Conservation (phyloP, 2,329 filamentous ascomycete genomes). For the Monilinia fructicola region DNA sequence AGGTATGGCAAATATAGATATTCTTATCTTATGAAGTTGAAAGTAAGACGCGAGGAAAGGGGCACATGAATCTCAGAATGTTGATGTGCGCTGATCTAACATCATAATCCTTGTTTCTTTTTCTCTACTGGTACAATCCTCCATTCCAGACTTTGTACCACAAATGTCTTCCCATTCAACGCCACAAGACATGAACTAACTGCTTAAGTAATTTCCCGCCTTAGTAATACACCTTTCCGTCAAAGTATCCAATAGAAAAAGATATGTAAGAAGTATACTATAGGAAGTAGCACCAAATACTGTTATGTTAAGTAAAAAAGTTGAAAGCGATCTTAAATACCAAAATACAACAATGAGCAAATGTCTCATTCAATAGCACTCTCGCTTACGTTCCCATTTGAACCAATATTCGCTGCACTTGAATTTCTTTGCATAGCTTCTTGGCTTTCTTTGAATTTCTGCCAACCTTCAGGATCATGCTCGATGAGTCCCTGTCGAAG, state of each 20-base stretch:
- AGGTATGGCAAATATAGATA: neutral
- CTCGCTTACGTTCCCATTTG: constrained; percentile 32
- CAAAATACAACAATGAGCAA: neutral
- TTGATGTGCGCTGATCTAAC: constrained; percentile 1
- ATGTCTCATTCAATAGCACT: constrained; percentile 32
- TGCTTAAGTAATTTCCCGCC: neutral
- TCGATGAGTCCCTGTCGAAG: constrained; percentile 53
- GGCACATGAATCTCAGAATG: neutral
- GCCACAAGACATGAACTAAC: neutral
- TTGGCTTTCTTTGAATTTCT: constrained; percentile 60
- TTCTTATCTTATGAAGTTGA: neutral
- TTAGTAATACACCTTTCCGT: constrained; percentile 10
- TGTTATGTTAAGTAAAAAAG: constrained; percentile 4
- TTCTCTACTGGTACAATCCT: constrained; percentile 9
- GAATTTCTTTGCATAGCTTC: constrained; percentile 41
- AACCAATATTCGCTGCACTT: constrained; percentile 27
- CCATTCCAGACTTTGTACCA: neutral
- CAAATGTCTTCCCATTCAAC: neutral
- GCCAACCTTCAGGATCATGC: constrained; percentile 66
- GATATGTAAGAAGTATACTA: constrained; percentile 7
- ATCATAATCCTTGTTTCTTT: neutral
- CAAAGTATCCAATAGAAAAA: constrained; percentile 11
- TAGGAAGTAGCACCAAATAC: neutral
- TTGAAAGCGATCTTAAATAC: neutral
- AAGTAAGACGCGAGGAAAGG: neutral